Conservation (phyloP, 2,329 filamentous ascomycete genomes). For the Stagonosporopsis rhizophila region DNA sequence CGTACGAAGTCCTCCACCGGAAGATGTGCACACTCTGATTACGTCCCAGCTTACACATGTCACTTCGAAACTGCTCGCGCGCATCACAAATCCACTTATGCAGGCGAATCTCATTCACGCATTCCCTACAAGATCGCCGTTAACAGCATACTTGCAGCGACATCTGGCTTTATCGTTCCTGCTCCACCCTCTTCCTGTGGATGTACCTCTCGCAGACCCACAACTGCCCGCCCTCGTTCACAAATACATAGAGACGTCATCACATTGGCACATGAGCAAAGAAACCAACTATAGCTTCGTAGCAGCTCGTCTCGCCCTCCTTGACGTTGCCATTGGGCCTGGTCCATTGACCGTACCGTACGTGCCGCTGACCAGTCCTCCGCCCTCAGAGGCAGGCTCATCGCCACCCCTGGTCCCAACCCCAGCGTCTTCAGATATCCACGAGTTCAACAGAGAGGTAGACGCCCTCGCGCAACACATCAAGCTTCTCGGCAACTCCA, state of each 20-base stretch:
- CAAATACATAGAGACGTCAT: slow-evolving; percentile 38
- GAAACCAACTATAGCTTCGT: slow-evolving; percentile 74
- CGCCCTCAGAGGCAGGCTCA: slow-evolving; percentile 32
- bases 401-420: slow-evolving; percentile 17
- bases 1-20: slow-evolving; percentile 28
- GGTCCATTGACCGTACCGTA: slow-evolving; percentile 53
- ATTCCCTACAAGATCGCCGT: slow-evolving; percentile 62
- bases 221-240: slow-evolving; percentile 32
- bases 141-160: slow-evolving; percentile 67
- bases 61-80: slow-evolving; percentile 36
- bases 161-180: slow-evolving; percentile 71
- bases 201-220: slow-evolving; percentile 34
- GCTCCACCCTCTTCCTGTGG: slow-evolving; percentile 51
- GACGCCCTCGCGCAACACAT: slow-evolving; percentile 66
- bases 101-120: slow-evolving; percentile 65
- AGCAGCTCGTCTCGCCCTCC: slow-evolving; percentile 68
- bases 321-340: slow-evolving; percentile 78
- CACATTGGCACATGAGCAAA: slow-evolving; percentile 61
- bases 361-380: slow-evolving; percentile 37
- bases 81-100: slow-evolving; percentile 58
- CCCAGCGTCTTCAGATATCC: slow-evolving; percentile 45
- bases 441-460: slow-evolving; percentile 72
- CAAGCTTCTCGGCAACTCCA: slow-evolving; percentile 63
- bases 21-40: slow-evolving; percentile 32
- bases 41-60: slow-evolving; percentile 35